Conservation (phyloP, 2,329 filamentous ascomycete species). For the Cryphonectria japonica region DNA sequence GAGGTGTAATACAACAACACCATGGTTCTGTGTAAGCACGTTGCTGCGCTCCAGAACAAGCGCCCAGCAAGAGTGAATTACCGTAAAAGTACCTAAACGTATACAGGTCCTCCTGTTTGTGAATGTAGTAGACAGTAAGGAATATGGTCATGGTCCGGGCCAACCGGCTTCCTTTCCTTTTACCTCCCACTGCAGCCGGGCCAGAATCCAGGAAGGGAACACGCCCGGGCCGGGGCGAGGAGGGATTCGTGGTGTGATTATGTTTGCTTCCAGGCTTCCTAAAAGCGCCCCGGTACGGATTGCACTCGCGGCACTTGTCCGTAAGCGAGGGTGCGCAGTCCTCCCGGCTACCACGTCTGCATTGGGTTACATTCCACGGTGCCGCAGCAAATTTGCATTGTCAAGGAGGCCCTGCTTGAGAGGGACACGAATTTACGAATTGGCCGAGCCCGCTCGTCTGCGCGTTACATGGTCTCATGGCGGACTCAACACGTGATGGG, state of each 20-base stretch:
- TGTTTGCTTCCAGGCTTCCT: background rate
- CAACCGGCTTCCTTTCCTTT: conserved; percentile 1
- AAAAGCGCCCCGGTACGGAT: background rate
- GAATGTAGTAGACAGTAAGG: background rate
- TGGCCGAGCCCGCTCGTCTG: background rate
- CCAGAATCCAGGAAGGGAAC: background rate
- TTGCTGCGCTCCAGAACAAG: background rate
- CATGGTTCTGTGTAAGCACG: no score
- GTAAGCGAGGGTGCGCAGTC: background rate
- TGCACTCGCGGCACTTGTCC: background rate
- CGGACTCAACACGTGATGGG: background rate
- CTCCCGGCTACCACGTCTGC: background rate
- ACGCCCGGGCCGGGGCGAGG: background rate
- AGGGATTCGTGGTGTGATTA: background rate
- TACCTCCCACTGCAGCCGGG: background rate
- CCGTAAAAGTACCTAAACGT: no score
- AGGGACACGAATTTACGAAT: background rate
- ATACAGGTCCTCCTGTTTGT: background rate
- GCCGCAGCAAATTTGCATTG: background rate
- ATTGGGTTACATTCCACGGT: background rate
- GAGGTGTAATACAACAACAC: background rate
- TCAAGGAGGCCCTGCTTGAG: background rate
- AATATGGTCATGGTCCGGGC: background rate
- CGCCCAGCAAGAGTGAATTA: background rate
- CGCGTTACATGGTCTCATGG: background rate